Percentiles rank a stretch among this genome's conserved stretches.
phyloP scores from a whole-genome alignment of 2,329 filamentous ascomycete genomes.

The Stylonectria norvegica region DNA sequence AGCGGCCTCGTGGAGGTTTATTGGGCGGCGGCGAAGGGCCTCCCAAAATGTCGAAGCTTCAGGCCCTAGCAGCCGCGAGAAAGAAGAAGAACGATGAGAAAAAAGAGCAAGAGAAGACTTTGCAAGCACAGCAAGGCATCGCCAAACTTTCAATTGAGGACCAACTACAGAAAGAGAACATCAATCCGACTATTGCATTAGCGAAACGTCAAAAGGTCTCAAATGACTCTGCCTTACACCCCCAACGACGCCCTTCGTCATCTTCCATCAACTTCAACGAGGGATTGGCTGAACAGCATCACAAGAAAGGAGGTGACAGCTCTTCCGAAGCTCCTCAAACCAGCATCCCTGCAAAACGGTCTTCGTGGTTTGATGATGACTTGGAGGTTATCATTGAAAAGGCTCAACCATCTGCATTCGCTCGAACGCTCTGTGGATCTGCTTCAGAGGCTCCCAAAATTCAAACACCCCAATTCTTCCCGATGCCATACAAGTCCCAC shows the following conservation, averaged over 20 bases:
- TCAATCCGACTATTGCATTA: conserved; percentile 8
- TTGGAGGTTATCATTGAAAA: not conserved
- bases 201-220: conserved; percentile 26
- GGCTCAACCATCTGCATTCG: conserved; percentile 53
- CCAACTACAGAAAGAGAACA: conserved; percentile 31
- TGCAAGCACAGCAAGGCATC: conserved; percentile 27
- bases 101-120: conserved; percentile 30
- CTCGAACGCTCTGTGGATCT: conserved; percentile 49
- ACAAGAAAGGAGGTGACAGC: no score
- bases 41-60: conserved; percentile 84
- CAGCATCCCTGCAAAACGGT: not conserved
- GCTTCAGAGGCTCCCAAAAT: conserved; percentile 28
- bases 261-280: not conserved
- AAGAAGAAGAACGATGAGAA: conserved; percentile 77
- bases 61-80: conserved; percentile 79
- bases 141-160: conserved; percentile 30
- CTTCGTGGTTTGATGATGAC: not conserved
- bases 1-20: conserved; percentile 60
- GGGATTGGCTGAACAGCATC: not conserved
- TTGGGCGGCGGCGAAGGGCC: conserved; percentile 67
- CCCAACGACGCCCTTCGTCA: not conserved
- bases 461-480: conserved; percentile 31
- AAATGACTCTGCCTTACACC: conserved; percentile 1
- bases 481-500: conserved; percentile 50
- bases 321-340: not conserved